Evolutionary conservation across 345 rosid species (phyloP), one percentile per base, ranked within the genome.

Genomic region (Eucalyptus regnans): DNA sequence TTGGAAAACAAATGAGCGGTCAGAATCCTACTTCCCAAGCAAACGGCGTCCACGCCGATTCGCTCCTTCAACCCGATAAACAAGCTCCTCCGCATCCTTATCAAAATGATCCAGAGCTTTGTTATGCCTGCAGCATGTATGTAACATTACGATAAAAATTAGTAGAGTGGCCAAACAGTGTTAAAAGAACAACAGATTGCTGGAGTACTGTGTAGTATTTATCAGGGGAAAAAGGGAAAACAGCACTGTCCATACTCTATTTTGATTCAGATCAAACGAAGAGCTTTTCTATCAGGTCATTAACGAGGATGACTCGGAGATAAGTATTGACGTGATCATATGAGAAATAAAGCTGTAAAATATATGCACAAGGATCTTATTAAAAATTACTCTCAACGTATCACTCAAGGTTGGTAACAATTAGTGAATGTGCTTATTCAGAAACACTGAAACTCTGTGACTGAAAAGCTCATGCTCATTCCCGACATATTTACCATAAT

Each of bases 41-140:
- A 98, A 91, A 86, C 90, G 94, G 13, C 94, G 97, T 66, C 93
- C 94, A 1, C 93, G 95, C 79, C 89, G 95, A 91, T 95, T 95
- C 18, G 98, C 97, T 68, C 93, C 94, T 68, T 89, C 89, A 14
- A 97, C 93, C 9, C 99, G 98, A 87, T 86, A 41, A 91, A 92
- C 93, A 33, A 97, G 93, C 92, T 90, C 97, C 31, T 97, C 98
- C 20, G 91, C 96, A 68, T 98, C 98, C 16, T 93, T 94, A 66
- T 96, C 88, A 49, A 95, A 86, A 91, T 90, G 94, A 89, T 94
- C 94, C 92, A 98, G 91, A 87, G 95, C 91, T 89, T 94, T 90
- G 92, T 91, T 95, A 88, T 94, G 96, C 94, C 99, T 97, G 96
- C 89, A 89, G 89, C 83, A 49, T 52, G 52, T 83, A 86, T 29